Conservation (phyloP, 2,329 filamentous ascomycete species). For the Phaeomoniella chlamydospora region DNA sequence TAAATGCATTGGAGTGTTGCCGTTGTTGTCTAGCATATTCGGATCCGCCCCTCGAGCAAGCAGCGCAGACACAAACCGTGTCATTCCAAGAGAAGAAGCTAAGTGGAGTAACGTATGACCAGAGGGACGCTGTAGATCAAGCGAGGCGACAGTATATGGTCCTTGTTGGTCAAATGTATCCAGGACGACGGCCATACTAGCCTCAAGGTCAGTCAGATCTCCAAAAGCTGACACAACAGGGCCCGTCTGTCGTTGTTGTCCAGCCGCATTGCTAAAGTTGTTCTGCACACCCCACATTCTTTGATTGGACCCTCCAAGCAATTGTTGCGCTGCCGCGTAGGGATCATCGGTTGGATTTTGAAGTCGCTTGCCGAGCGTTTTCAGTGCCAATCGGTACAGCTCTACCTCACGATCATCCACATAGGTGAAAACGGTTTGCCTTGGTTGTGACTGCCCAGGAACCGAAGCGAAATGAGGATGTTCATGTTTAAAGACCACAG, state of each 20-base stretch:
- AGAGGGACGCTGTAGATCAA: slow-evolving; percentile 50
- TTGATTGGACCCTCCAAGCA: slow-evolving; percentile 28
- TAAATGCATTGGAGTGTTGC: slow-evolving; percentile 71
- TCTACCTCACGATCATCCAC: slow-evolving; percentile 33
- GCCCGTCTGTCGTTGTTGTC: slow-evolving; percentile 28
- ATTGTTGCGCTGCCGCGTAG: slow-evolving; percentile 31
- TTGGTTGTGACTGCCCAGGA: slow-evolving; percentile 24
- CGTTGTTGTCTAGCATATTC: slow-evolving; percentile 60
- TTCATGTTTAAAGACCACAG: slow-evolving; percentile 52
- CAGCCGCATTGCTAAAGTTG: slow-evolving; percentile 26
- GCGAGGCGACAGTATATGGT: slow-evolving; percentile 45
- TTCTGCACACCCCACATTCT: slow-evolving; percentile 32
- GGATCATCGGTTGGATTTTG: slow-evolving; percentile 34
- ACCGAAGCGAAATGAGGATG: slow-evolving; percentile 32
- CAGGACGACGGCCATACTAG: slow-evolving; percentile 56
- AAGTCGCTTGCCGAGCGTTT: slow-evolving; percentile 30
- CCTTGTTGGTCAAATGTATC: slow-evolving; percentile 64
- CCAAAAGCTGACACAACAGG: slow-evolving; percentile 24
- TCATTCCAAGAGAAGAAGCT: slow-evolving; percentile 59
- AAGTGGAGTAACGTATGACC: slow-evolving; percentile 74
- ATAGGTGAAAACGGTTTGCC: slow-evolving; percentile 54
- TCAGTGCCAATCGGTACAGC: slow-evolving; percentile 28
- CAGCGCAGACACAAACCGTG: slow-evolving; percentile 61
- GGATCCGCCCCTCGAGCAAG: slow-evolving; percentile 65
- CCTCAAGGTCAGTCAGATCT: slow-evolving; percentile 43